Evolutionary conservation across 805 yeast genomes (phyloP), one percentile per base, ranked within the genome.

Genomic region (Yarrowia phangngaensis): DNA sequence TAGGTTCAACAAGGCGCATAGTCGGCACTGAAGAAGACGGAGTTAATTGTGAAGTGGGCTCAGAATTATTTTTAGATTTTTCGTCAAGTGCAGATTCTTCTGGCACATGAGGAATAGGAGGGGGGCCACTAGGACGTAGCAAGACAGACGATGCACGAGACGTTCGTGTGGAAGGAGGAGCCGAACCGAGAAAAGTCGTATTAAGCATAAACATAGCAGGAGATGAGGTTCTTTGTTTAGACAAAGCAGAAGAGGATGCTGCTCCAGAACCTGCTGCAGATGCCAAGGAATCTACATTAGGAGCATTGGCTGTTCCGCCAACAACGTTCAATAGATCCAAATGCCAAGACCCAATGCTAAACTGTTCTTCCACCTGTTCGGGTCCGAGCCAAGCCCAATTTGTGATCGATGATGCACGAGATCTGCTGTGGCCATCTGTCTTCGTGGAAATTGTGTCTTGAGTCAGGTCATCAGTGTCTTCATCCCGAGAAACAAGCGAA

Each of bases 161-260:
- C 2, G 35, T 41, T 3, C 48, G 27, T 2, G 34, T 41, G 2
- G 48, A 41, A 2, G 48, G 48, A 4, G 48, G 48, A 8, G 48
- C 48, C 6, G 29, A 20, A 13, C 48, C 48, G 6, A 22, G 20
- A 15, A 41, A 41, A 4, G 48, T 41, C 7, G 48, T 41, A 28
- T 41, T 41, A 20, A 41, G 35, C 48, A 41, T 41, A 16, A 41
- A 41, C 48, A 41, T 41, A 20, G 48, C 48, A 2, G 48, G 48
- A 12, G 48, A 41, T 3, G 48, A 41, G 4, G 48, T 30, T 8
- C 34, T 34, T 1, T 35, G 35, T 11, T 41, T 41, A n/a, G n/a
- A n/a, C n/a, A n/a, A n/a, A n/a, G n/a, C n/a, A n/a, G n/a, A n/a
- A n/a, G n/a, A n/a, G n/a, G n/a, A n/a, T n/a, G n/a, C n/a, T n/a